Percentiles rank a stretch among this genome's conserved stretches.
These are phyloP conservation scores for Fusarium papillatum DNA, from an alignment of 2,329 filamentous ascomycete genomes.

Conservation along the genomic window DNA sequence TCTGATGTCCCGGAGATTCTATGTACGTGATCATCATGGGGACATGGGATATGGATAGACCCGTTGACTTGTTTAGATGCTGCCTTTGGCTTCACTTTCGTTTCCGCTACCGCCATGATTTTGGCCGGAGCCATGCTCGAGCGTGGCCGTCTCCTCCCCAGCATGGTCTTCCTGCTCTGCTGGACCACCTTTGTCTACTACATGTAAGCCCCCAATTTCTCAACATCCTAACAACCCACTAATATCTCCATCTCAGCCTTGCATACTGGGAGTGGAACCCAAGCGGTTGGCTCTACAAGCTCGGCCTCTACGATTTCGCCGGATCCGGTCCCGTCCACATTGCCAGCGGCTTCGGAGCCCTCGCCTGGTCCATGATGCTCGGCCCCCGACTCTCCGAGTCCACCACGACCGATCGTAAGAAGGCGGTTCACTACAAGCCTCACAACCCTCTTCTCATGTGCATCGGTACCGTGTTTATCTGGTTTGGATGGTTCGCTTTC, in stretches of 20 bases:
- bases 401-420: slow-evolving; percentile 27
- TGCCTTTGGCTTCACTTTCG: slow-evolving; percentile 53
- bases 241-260: slow-evolving; percentile 48
- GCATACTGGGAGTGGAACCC: slow-evolving; percentile 78
- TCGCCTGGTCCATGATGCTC: slow-evolving; percentile 74
- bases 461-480: slow-evolving; percentile 74
- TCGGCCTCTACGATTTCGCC: slow-evolving; percentile 71
- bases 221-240: too few relatives aligned
- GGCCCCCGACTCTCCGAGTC: slow-evolving; percentile 62
- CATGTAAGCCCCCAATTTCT: slow-evolving; percentile 26
- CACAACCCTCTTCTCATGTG: slow-evolving; percentile 76
- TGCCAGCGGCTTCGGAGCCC: slow-evolving; percentile 71
- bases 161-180: slow-evolving; percentile 73
- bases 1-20: slow-evolving; percentile 53
- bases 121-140: slow-evolving; percentile 55
- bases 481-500: slow-evolving; percentile 72
- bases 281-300: slow-evolving; percentile 74
- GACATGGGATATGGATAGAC: not conserved
- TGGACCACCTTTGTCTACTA: slow-evolving; percentile 77
- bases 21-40: slow-evolving; percentile 28
- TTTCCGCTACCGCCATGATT: slow-evolving; percentile 55
- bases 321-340: slow-evolving; percentile 76
- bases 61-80: slow-evolving; percentile 37
- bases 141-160: slow-evolving; percentile 54
- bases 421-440: slow-evolving; percentile 57